Conservation (phyloP, 163 green algal species). For the Prototheca cutis region DNA sequence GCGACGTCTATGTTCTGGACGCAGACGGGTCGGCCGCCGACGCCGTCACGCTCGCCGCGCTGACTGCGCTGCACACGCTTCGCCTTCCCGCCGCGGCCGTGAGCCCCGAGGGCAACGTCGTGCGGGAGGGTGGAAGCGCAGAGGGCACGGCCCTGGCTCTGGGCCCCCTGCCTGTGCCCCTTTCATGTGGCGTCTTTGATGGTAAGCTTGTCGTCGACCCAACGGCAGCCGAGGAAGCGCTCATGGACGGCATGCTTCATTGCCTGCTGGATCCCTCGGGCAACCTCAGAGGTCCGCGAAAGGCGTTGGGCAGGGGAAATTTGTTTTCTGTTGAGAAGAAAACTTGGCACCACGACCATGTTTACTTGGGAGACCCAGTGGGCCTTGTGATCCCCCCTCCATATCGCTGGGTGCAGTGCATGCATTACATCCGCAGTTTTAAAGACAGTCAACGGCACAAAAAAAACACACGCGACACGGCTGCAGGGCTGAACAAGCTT, state of each 20-base stretch:
- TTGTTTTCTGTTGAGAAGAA: too few relatives aligned
- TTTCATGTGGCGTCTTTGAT: not conserved
- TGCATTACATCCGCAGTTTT: too few relatives aligned
- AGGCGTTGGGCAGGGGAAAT: too few relatives aligned
- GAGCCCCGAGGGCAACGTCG: not conserved
- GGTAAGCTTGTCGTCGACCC: not conserved
- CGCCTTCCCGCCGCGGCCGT: not conserved
- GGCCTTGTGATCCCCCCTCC: too few relatives aligned
- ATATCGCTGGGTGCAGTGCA: too few relatives aligned
- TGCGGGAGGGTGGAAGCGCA: not conserved
- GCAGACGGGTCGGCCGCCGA: not conserved
- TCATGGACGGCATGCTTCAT: not conserved
- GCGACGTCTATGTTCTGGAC: not conserved
- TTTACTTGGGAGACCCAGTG: too few relatives aligned
- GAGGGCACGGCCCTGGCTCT: not conserved
- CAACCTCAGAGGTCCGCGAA: too few relatives aligned
- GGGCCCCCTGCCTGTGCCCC: not conserved
- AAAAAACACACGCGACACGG: too few relatives aligned
- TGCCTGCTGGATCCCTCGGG: too few relatives aligned
- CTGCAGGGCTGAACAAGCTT: too few relatives aligned
- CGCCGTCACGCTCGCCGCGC: not conserved
- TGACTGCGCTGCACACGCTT: not conserved
- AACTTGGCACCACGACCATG: too few relatives aligned
- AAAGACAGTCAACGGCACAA: too few relatives aligned
- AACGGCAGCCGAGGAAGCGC: not conserved